Evolutionary conservation across 441 rosid species (phyloP), one percentile per base, ranked within the genome.

Genomic region (Erysimum pusillum): DNA sequence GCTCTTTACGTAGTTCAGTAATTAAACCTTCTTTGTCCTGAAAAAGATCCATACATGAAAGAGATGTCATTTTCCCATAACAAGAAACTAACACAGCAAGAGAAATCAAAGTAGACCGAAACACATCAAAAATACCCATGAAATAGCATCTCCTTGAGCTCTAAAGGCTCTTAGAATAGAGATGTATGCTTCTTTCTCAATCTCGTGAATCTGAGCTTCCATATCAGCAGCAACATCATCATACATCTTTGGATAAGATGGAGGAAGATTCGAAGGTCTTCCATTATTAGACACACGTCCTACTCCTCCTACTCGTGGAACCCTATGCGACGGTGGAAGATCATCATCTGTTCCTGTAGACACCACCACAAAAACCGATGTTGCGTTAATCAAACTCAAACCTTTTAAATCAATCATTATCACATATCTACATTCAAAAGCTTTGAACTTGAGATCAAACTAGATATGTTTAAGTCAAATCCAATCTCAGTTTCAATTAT

Each of bases 101-200:
- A 80, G 51, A 28, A 64, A 10, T 18, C 32, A 51, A 56, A 62
- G 34, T 42, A 77, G 67, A 32, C 8, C 0, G 28, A 63, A 42
- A 80, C 59, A 7, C 39, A 39, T 41, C 1, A 39, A 52, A 46
- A 36, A 36, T 85, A 87, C 93, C 93, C 93, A 89, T 61, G 93
- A 75, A 74, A 89, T 87, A 39, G 90, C 93, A 83, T 89, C 93
- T 62, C 86, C 88, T 74, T 89, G 91, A 18, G 93, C 93, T 81
- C 86, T 87, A 81, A 89, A 87, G 25, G 91, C 91, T 78, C 90
- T 86, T 28, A 89, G 74, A 63, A 87, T 76, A 35, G 91, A 63
- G 35, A 83, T 67, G 69, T 89, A 89, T 11, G 89, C 91, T 82
- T 89, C 93, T 71, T 89, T 88, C 80, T 89, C 93, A 54, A 89